phyloP scores from a whole-genome alignment of 176 grass and related monocot genomes.

The Themeda triandra region DNA sequence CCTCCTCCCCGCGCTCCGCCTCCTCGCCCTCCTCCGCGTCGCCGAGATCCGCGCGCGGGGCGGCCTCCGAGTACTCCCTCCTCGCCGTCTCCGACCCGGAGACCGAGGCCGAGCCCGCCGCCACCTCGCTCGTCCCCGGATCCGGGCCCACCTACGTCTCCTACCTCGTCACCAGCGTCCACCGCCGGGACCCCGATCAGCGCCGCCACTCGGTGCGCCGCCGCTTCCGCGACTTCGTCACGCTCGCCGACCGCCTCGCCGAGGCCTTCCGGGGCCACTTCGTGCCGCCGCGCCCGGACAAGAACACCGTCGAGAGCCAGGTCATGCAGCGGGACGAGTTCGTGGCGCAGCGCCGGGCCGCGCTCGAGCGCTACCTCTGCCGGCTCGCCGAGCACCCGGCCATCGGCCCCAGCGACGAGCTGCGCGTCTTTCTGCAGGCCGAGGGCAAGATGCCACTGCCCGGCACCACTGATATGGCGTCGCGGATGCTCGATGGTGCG shows the following conservation, averaged over 20 bases:
- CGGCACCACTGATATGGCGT: constrained; percentile 75
- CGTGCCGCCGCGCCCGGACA: constrained; percentile 86
- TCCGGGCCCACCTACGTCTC: constrained; percentile 71
- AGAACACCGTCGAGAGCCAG: constrained; percentile 91
- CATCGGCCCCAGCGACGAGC: constrained; percentile 77
- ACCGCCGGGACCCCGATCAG: constrained; percentile 30
- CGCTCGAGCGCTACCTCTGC: constrained; percentile 82
- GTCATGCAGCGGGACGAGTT: constrained; percentile 97
- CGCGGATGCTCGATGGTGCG: constrained; percentile 82
- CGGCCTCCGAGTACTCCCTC: constrained; percentile 50
- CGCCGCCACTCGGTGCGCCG: constrained; percentile 60
- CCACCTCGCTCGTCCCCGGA: constrained; percentile 67
- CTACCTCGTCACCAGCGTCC: constrained; percentile 68
- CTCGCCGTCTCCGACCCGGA: constrained; percentile 79
- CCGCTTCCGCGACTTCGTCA: constrained; percentile 95
- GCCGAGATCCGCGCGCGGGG: constrained; percentile 53
- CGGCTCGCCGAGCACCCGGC: constrained; percentile 77
- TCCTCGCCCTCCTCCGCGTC: constrained; percentile 37
- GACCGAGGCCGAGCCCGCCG: constrained; percentile 56
- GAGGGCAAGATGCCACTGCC: constrained; percentile 89
- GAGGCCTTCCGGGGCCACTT: constrained; percentile 83
- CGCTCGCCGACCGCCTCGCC: constrained; percentile 82
- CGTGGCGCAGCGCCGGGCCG: constrained; percentile 62
- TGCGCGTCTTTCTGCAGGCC: constrained; percentile 81
- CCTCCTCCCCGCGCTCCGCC: constrained; percentile 50